These are phyloP conservation scores for Ophiobolus disseminans DNA, from an alignment of 2,329 filamentous ascomycete genomes.

Conservation along the genomic window DNA sequence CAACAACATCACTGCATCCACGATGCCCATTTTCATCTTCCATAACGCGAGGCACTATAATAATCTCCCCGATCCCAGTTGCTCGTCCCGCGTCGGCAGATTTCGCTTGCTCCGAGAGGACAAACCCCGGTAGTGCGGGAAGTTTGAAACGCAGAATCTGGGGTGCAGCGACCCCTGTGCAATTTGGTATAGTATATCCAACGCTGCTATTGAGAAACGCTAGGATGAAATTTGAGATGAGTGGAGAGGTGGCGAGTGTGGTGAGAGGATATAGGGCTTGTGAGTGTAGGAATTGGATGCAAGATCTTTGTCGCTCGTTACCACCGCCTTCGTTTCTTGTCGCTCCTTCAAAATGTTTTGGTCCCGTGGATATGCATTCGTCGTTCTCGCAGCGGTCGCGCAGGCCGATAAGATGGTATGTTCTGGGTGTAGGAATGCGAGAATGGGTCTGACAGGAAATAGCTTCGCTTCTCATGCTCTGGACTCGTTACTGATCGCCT, in stretches of 20 bases:
- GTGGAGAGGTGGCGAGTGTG: not conserved
- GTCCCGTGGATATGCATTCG: not conserved
- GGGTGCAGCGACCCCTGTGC: not conserved
- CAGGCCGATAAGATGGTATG: not conserved
- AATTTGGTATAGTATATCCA: not conserved
- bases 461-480: slow-evolving; percentile 1
- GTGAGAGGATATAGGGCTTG: not conserved
- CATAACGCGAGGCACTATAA: too few relatives aligned
- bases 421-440: too few relatives aligned
- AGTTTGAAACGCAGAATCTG: not conserved
- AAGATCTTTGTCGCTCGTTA: not conserved
- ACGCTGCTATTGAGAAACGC: not conserved
- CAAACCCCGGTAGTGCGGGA: not conserved
- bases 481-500: not conserved
- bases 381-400: not conserved
- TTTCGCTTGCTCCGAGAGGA: not conserved
- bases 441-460: too few relatives aligned
- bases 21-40: too few relatives aligned
- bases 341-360: not conserved
- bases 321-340: not conserved
- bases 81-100: not conserved
- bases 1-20: too few relatives aligned
- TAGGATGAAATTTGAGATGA: not conserved
- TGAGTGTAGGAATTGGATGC: too few relatives aligned
- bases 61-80: not conserved